These are phyloP conservation scores for Eucalyptus cladocalyx DNA, from an alignment of 345 rosid species.

Conservation along the genomic window DNA sequence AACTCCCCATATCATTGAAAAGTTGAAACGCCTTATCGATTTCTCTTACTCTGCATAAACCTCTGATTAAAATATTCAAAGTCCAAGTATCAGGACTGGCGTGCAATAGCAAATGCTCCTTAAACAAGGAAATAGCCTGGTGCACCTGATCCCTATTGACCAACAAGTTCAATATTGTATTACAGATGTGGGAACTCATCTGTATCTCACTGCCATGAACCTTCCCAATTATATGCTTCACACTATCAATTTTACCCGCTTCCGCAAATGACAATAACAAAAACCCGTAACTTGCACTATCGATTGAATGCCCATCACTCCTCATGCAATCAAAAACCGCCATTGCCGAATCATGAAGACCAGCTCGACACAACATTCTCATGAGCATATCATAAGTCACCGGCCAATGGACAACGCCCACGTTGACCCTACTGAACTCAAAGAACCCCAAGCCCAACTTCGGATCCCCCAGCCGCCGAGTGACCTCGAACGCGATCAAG, in stretches of 20 bases:
- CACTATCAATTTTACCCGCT: constrained; percentile 29
- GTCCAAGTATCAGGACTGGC: constrained; percentile 52
- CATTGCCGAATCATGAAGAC: constrained; percentile 38
- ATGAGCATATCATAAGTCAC: constrained; percentile 48
- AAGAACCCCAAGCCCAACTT: constrained; percentile 46
- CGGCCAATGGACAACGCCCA: constrained; percentile 35
- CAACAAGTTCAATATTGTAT: constrained; percentile 44
- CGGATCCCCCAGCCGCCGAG: constrained; percentile 44
- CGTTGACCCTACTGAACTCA: constrained; percentile 51
- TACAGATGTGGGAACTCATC: constrained; percentile 19
- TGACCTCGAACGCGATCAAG: constrained; percentile 46
- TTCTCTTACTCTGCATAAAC: constrained; percentile 44
- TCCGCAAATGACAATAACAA: constrained; percentile 33
- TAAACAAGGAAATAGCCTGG: constrained; percentile 45
- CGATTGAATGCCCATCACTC: constrained; percentile 53
- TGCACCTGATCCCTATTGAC: constrained; percentile 35
- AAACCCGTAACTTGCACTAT: constrained; percentile 28
- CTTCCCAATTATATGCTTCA: constrained; percentile 39
- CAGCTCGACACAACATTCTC: constrained; percentile 48
- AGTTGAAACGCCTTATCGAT: constrained; percentile 39
- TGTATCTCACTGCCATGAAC: constrained; percentile 16
- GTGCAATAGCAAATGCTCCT: constrained; percentile 22
- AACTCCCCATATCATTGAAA: constrained; percentile 38
- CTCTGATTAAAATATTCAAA: constrained; percentile 65
- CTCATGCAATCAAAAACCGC: constrained; percentile 49